Evolutionary conservation across 352 stramenopile genomes (phyloP), one percentile per base, ranked within the genome.

Genomic region (Globisporangium viniferum): DNA sequence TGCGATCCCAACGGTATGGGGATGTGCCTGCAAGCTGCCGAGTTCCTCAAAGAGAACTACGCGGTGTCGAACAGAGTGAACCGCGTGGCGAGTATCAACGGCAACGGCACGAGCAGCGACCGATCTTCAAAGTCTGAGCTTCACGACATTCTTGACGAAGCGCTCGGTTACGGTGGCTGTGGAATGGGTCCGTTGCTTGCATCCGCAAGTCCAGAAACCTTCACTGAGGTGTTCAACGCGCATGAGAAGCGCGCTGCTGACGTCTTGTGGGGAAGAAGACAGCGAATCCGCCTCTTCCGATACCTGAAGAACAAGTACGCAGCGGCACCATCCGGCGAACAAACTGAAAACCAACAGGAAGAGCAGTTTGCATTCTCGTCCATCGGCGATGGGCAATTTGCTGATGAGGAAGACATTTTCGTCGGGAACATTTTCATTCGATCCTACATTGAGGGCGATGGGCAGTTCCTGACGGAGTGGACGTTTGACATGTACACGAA

Each of bases 401-500:
- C 75, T 61, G 70, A 85, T 6, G 76, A 70, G 35, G 77, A 89
- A 6, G 83, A 95, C 66, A 72, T 94, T 18, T 92, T 90, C 36
- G 82, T 94, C 5, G 82, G 85, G 10, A 89, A 93, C 53, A 91
- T 95, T 60, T 95, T 94, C 62, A 36, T 95, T 27, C 76, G 76
- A 15, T 92, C 86, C 18, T 95, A 92, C 66, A 86, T 95, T 56
- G 83, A 93, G 73, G 84, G 82, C 24, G 79, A 93, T 60, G 88
- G 88, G 0, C 73, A 89, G 33, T 94, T 95, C 59, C 72, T 94
- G 41, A 92, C 82, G 51, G 69, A 84, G 24, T 95, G 86, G 88
- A 90, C 78, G 31, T 67, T 77, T 3, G 79, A 86, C 24, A 93
- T 92, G 86, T 93, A 90, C 70, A 67, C 64, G 15, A 73, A 84